A percentile compares a stretch with the other conserved stretches of the same genome.
Evolutionary conservation across 148 eudicot species (phyloP).

Genomic region (Camellia japonica): DNA sequence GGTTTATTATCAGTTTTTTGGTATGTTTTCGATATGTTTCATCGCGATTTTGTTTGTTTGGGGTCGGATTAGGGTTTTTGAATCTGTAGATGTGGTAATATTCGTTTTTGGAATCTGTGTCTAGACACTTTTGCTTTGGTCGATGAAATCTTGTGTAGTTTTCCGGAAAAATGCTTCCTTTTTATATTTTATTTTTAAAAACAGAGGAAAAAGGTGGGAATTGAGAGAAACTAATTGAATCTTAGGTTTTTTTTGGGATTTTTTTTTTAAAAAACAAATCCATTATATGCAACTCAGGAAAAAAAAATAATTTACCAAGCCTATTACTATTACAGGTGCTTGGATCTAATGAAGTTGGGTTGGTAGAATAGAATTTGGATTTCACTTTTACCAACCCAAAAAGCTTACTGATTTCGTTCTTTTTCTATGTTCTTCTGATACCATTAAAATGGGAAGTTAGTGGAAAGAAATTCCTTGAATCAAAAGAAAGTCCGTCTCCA

Average conservation of each 20-base stretch:
- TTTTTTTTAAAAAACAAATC: background rate
- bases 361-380: background rate
- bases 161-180: background rate
- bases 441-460: background rate
- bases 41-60: background rate
- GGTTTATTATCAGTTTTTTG: background rate
- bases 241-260: background rate
- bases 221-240: background rate
- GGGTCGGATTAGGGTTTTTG: background rate
- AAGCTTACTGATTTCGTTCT: background rate
- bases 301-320: background rate
- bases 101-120: background rate
- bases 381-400: slow-evolving; percentile 2
- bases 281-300: background rate
- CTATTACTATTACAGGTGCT: background rate
- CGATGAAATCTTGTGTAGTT: background rate
- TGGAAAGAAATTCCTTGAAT: too few species aligned
- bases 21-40: background rate
- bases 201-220: background rate
- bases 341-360: background rate
- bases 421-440: background rate
- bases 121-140: background rate
- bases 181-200: background rate
- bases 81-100: background rate
- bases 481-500: background rate